Conservation (phyloP, 306 rosid species). For the Nissolia schottii region DNA sequence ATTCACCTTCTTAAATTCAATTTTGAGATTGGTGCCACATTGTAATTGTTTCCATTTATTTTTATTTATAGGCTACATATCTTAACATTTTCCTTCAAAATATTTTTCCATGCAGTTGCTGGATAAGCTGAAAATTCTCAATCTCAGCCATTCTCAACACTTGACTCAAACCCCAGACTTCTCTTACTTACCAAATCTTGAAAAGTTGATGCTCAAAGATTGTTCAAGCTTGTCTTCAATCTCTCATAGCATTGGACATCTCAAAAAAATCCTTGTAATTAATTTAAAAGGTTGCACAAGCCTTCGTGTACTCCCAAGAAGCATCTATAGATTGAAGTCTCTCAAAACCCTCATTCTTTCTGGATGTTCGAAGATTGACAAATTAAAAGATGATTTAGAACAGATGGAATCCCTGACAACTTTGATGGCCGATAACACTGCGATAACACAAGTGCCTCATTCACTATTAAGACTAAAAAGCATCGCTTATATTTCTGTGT, state of each 20-base stretch:
- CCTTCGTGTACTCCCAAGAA: neutral
- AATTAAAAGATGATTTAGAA: too few species aligned
- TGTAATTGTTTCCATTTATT: neutral
- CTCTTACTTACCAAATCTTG: slow-evolving; percentile 14
- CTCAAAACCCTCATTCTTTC: slow-evolving; percentile 15
- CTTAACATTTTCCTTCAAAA: neutral
- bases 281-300: too few species aligned
- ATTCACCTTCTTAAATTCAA: too few species aligned
- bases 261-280: too few species aligned
- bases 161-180: slow-evolving; percentile 14
- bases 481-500: too few species aligned
- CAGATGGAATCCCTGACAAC: too few species aligned
- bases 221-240: neutral
- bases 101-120: neutral
- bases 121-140: slow-evolving; percentile 6
- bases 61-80: too few species aligned
- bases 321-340: slow-evolving; percentile 10
- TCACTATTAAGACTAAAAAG: neutral
- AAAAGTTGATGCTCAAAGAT: slow-evolving; percentile 4
- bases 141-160: slow-evolving; percentile 16
- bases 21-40: neutral
- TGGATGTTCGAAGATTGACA: slow-evolving; percentile 7
- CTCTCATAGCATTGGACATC: too few species aligned
- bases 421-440: slow-evolving; percentile 22
- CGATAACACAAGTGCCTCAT: slow-evolving; percentile 17